phyloP scores from a whole-genome alignment of 768 basidiomycete genomes.

The Tricholoma terreum region DNA sequence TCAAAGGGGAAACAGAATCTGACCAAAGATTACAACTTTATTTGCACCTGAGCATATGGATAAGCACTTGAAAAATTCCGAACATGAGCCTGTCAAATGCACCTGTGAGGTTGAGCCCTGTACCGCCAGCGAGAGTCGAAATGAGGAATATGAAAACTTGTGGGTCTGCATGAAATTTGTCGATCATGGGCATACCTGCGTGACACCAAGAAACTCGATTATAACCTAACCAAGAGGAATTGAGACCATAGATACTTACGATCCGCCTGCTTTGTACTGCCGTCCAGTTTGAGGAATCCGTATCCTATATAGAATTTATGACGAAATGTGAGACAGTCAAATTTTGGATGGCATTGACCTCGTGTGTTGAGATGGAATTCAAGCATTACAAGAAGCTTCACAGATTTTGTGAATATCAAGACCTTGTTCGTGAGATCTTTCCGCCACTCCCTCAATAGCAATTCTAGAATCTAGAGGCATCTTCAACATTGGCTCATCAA shows the following conservation, averaged over 20 bases:
- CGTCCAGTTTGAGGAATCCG: conserved; percentile 74
- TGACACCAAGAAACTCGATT: not conserved
- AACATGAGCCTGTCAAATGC: not conserved
- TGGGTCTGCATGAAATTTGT: conserved; percentile 74
- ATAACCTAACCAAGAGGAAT: not conserved
- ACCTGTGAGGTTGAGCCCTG: conserved; percentile 81
- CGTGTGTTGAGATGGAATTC: conserved; percentile 64
- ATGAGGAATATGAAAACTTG: conserved; percentile 81
- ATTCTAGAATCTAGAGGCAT: conserved; percentile 58
- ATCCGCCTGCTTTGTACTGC: conserved; percentile 62
- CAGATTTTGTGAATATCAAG: conserved; percentile 89
- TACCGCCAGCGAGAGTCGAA: conserved; percentile 89
- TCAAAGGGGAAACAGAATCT: conserved; percentile 16
- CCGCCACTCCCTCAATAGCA: conserved; percentile 63
- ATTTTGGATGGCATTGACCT: conserved; percentile 34
- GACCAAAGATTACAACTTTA: conserved; percentile 89
- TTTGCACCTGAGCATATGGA: conserved; percentile 59
- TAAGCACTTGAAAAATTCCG: not conserved
- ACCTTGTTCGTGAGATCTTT: conserved; percentile 77
- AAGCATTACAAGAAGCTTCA: conserved; percentile 85
- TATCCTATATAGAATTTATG: conserved; percentile 34
- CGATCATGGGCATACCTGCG: conserved; percentile 82
- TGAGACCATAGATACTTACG: conserved; percentile 45
- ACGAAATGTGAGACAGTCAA: not conserved
- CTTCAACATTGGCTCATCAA: not conserved